Base-by-base conservation (phyloP, 805 yeast species). In the Lipomyces orientalis region DNA sequence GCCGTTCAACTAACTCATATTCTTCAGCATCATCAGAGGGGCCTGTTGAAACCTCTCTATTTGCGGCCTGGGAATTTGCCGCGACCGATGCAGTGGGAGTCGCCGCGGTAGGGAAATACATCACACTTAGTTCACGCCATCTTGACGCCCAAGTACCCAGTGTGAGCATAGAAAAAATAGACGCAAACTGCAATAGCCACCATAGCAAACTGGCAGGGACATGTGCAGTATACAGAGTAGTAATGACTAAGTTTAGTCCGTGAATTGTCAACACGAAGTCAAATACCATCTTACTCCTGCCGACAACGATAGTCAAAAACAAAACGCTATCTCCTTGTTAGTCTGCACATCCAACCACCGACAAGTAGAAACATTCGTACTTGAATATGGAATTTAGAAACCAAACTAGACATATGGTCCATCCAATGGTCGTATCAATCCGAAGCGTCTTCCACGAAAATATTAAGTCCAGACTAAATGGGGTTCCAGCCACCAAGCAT, bases 251-350 rank as follows among this genome's bases (percentile, higher is more conserved):
- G 79, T 94, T 89, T 61, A 95, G 84, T 29, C 90, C 86, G 78
- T 95, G 97, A 16, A 94, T 86, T 0, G 99, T 95, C n/a, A 94
- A 76, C 10, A 97, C 97, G 80, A 95, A 94, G 79, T 94, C 99
- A 90, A 97, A 90, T 0, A 98, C 98, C 60, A 94, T 81, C 77
- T 94, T 95, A 54, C 97, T 90, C 65, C 98, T 82, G 0, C 98
- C 97, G 12, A 94, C 97, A 34, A 94, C 87, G 1, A 93, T 79
- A 0, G 97, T 91, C 75, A 94, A 87, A 75, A 91, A 92, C 10
- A 91, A 78, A 1, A 93, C 97, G 72, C 97, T 89, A 54, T 9
- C 14, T 19, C 16, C 10, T 34, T 10, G 29, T 19, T 10, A 22
- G 59, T 9, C n/a, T n/a, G 49, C 49, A 43, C 10, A 43, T 43